Evolutionary conservation across 805 yeast genomes (phyloP).

Genomic region (Metschnikowia cubensis): DNA sequence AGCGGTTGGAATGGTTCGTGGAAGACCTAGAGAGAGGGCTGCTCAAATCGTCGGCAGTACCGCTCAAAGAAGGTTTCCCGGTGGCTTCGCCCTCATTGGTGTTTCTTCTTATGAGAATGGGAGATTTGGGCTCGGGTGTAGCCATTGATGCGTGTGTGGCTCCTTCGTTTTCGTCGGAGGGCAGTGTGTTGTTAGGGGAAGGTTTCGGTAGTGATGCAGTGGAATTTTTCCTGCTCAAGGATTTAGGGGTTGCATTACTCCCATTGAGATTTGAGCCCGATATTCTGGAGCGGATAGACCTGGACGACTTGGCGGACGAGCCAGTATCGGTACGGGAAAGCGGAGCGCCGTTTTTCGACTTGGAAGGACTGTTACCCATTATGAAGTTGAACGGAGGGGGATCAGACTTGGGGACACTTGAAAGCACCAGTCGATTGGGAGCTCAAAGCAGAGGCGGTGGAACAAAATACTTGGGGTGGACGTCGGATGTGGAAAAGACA

Average conservation of each 20-base stretch:
- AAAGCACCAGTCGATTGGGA: background rate
- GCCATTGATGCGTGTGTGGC: conserved; percentile 41
- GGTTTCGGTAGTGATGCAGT: conserved; percentile 19
- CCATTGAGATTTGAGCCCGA: conserved; percentile 18
- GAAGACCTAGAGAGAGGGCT: conserved; percentile 21
- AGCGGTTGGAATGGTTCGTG: conserved; percentile 15
- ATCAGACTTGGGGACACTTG: background rate
- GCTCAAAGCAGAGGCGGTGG: background rate
- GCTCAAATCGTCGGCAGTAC: conserved; percentile 15
- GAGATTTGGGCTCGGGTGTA: conserved; percentile 66
- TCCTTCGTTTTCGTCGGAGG: conserved; percentile 19
- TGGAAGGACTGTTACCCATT: conserved; percentile 55
- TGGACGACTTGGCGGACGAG: conserved; percentile 44
- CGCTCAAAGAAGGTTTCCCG: conserved; percentile 8
- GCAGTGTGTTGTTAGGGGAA: conserved; percentile 1
- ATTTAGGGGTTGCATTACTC: conserved; percentile 28
- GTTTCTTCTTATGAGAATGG: conserved; percentile 58
- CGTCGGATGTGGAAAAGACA: background rate
- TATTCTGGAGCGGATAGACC: conserved; percentile 42
- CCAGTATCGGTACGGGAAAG: conserved; percentile 54
- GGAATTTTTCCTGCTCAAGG: conserved; percentile 30
- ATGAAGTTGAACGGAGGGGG: background rate
- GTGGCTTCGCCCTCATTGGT: conserved; percentile 32
- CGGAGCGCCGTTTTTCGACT: conserved; percentile 39
- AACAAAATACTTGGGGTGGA: background rate